phyloP scores from a whole-genome alignment of 306 rosid species.

The Cicer chorassanicum region DNA sequence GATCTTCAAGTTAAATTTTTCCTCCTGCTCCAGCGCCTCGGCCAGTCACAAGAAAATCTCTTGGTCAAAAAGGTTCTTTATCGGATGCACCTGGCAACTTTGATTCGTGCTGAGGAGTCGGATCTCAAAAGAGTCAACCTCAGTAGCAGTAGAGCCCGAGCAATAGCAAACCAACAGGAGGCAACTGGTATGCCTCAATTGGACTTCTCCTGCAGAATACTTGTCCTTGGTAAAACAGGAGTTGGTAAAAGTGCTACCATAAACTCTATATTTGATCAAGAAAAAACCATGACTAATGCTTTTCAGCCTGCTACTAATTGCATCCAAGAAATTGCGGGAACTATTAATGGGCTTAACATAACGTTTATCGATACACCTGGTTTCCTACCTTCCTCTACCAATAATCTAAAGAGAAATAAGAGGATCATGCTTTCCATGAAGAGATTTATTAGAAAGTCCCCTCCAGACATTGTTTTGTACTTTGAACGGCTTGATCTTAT shows the following conservation, averaged over 20 bases:
- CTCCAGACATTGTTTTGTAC: slow-evolving; percentile 92
- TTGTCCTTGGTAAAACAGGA: slow-evolving; percentile 91
- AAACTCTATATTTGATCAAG: slow-evolving; percentile 85
- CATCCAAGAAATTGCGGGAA: slow-evolving; percentile 82
- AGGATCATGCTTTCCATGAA: slow-evolving; percentile 76
- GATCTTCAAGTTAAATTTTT: slow-evolving; percentile 79
- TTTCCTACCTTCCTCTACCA: slow-evolving; percentile 64
- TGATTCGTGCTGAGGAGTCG: slow-evolving; percentile 75
- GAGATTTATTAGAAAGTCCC: slow-evolving; percentile 78
- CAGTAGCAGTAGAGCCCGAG: slow-evolving; percentile 57
- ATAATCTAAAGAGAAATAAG: slow-evolving; percentile 77
- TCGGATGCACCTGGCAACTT: slow-evolving; percentile 89
- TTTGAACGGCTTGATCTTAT: slow-evolving; percentile 86
- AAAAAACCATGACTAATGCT: slow-evolving; percentile 76
- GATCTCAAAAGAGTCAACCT: slow-evolving; percentile 70
- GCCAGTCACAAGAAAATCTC: slow-evolving; percentile 71
- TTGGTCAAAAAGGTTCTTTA: slow-evolving; percentile 82
- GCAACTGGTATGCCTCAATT: slow-evolving; percentile 59
- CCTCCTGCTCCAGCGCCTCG: slow-evolving; percentile 68
- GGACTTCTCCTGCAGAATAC: slow-evolving; percentile 83
- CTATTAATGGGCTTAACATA: slow-evolving; percentile 69
- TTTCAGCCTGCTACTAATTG: slow-evolving; percentile 86
- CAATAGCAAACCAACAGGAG: slow-evolving; percentile 68
- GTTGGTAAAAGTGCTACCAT: slow-evolving; percentile 99
- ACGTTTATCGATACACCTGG: slow-evolving; percentile 94